Evolutionary conservation across 2,329 filamentous ascomycete genomes (phyloP).

Genomic region (Ilyonectria sp.): DNA sequence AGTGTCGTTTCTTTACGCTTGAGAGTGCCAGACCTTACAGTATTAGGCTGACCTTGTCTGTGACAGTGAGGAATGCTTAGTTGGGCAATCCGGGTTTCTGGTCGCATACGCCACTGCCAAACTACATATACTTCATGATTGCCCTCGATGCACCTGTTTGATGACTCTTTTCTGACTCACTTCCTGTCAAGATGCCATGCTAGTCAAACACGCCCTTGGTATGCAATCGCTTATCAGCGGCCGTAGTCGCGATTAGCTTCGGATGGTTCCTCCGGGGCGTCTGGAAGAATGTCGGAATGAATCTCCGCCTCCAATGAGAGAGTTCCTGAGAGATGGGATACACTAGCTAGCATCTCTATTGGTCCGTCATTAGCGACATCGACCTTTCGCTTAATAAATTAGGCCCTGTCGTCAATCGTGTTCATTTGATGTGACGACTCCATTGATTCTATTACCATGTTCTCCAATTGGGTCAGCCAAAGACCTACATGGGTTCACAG

Average conservation of each 20-base stretch:
- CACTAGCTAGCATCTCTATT: background rate
- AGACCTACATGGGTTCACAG: background rate
- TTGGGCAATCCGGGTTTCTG: background rate
- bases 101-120: background rate
- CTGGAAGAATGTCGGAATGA: background rate
- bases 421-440: background rate
- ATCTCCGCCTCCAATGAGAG: background rate
- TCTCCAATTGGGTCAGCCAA: background rate
- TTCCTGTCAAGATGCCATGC: background rate
- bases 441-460: background rate
- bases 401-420: background rate
- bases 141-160: too few species aligned
- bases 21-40: background rate
- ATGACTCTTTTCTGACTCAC: constrained; percentile 1
- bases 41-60: background rate
- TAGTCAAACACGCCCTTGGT: background rate
- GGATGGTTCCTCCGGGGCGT: background rate
- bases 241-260: background rate
- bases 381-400: background rate
- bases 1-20: background rate
- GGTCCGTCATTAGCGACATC: background rate
- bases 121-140: background rate
- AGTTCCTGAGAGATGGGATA: background rate
- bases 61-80: background rate
- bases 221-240: background rate